Evolutionary conservation across 768 basidiomycete genomes (phyloP), one percentile per base, ranked within the genome.

Genomic region (Russula ochroleuca): DNA sequence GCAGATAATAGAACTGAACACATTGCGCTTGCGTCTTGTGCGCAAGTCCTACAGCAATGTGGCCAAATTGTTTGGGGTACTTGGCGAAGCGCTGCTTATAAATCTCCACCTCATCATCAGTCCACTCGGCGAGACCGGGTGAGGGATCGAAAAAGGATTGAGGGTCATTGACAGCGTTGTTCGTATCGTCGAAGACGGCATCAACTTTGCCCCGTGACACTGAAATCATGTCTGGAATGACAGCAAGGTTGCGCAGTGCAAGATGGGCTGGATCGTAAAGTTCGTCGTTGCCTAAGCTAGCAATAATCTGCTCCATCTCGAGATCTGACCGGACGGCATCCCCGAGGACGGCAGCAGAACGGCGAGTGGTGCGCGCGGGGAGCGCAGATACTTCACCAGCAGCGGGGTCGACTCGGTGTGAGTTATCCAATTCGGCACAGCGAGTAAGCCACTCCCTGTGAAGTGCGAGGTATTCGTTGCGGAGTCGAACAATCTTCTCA

Each of bases 231-330:
- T 98, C 94, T 1, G 95, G 95, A 38, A 97, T 88, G 55, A 77
- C 83, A 19, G 95, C 95, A 38, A 92, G 82, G 66, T 97, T 97
- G 66, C 84, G 81, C 59, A 85, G 78, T 5, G 93, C 90, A n/a
- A 97, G 85, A 65, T 90, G 84, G 67, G 84, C 89, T 0, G 95
- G 92, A 74, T 98, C 94, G n/a, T 88, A 91, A 35, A 92, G 85
- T 64, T 96, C 94, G 67, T 96, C 93, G 68, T 88, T 90, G 28
- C 92, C 94, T 45, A 97, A 78, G 70, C 88, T 92, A n/a, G 92
- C 92, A 62, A 98, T 90, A 71, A 98, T 94, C 75, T 94, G 93
- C 70, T 97, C 92, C 85, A 97, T 94, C 78, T 98, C 96, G 61
- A 96, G 81, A 74, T 98, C 95, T 19, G 94, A 94, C 5, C 93